Percentiles rank a stretch among this genome's conserved stretches.
These are phyloP conservation scores for Aspergillus baeticus DNA, from an alignment of 495 filamentous ascomycete genomes.

Conservation along the genomic window DNA sequence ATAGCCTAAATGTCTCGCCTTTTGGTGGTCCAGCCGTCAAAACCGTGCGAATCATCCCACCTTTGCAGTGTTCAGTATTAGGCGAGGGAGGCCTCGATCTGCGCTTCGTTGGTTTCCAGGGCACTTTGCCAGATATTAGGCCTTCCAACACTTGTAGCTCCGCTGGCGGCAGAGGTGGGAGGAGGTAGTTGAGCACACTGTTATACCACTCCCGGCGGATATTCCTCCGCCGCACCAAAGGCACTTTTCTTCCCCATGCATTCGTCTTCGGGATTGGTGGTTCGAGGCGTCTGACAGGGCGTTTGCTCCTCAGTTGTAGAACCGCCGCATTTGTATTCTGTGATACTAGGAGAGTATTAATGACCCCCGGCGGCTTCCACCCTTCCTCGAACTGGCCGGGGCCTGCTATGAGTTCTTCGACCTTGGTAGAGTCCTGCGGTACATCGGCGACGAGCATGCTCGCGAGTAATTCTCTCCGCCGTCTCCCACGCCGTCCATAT, in stretches of 20 bases:
- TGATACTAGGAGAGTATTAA: constrained; percentile 36
- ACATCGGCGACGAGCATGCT: constrained; percentile 42
- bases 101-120: constrained; percentile 40
- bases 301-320: constrained; percentile 20
- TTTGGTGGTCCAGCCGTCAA: constrained; percentile 35
- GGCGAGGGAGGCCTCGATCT: constrained; percentile 25
- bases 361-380: constrained; percentile 35
- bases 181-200: constrained; percentile 47
- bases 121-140: constrained; percentile 52
- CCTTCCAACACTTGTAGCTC: constrained; percentile 64
- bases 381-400: constrained; percentile 25
- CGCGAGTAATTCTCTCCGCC: constrained; percentile 60
- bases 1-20: constrained; percentile 31
- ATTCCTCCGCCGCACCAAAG: constrained; percentile 52
- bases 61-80: background rate
- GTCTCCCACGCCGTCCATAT: constrained; percentile 73
- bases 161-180: constrained; percentile 68
- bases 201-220: constrained; percentile 62
- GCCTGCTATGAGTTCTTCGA: constrained; percentile 9
- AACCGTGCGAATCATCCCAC: constrained; percentile 15
- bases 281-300: constrained; percentile 35
- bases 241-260: constrained; percentile 60
- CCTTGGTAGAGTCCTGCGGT: constrained; percentile 28
- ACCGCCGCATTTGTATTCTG: constrained; percentile 31
- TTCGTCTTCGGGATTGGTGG: constrained; percentile 60